phyloP scores from a whole-genome alignment of 768 basidiomycete species.

The Termitomyces sp. region DNA sequence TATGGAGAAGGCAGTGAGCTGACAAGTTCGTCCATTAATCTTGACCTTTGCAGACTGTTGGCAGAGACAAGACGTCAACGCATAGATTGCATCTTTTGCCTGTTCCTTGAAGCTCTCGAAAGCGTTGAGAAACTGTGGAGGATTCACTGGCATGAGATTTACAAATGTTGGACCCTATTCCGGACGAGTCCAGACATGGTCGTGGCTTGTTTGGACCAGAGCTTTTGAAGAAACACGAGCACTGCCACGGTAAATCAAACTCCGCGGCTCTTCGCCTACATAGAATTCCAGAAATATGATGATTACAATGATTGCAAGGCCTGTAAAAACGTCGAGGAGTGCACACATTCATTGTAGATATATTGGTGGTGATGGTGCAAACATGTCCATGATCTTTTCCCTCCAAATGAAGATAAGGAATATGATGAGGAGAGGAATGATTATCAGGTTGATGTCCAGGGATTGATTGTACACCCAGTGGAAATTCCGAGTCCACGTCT shows the following conservation, averaged over 20 bases:
- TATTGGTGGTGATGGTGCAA: constrained; percentile 4
- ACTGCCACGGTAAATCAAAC: constrained; percentile 10
- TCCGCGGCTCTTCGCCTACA: not conserved
- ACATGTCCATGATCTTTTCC: constrained; percentile 18
- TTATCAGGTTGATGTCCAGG: constrained; percentile 18
- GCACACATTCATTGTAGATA: not conserved
- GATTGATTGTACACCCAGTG: constrained; percentile 26
- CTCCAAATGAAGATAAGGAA: constrained; percentile 32
- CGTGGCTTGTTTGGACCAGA: constrained; percentile 11
- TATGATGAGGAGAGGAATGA: constrained; percentile 25
- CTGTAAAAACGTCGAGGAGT: not conserved
- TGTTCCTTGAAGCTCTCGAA: constrained; percentile 67
- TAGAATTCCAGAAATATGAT: too few relatives aligned
- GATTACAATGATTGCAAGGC: not conserved
- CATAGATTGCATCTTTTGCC: constrained; percentile 80
- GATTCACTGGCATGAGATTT: constrained; percentile 23
- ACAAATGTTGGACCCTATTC: not conserved
- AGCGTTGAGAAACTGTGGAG: constrained; percentile 41
- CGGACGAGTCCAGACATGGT: not conserved
- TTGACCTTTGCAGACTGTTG: constrained; percentile 85
- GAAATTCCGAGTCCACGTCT: constrained; percentile 27
- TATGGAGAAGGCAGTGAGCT: constrained; percentile 29
- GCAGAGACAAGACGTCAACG: constrained; percentile 78
- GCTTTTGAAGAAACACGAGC: constrained; percentile 3
- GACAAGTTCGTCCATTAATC: constrained; percentile 93